Base-by-base conservation (phyloP, 352 stramenopile species). In the Pelagophyceae sp. region DNA sequence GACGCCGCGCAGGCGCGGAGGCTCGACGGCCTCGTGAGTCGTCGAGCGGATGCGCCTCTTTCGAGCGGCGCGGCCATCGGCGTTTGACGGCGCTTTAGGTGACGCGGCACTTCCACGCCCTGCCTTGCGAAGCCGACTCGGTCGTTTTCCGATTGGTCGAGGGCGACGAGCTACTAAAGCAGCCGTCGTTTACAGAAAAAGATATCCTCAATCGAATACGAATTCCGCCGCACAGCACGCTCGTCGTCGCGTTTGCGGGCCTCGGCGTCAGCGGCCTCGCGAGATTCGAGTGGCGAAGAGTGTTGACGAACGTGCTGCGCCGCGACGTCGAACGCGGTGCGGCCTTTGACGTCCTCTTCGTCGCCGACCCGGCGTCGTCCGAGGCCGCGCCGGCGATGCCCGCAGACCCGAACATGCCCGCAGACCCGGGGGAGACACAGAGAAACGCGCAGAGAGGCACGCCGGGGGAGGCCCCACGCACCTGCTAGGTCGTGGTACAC, bases 401-500 rank as follows among this genome's bases (percentile, higher is more conserved):
- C n/a, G n/a, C n/a, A n/a, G n/a, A n/a, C n/a, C n/a, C n/a, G n/a
- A n/a, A n/a, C n/a, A n/a, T n/a, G n/a, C n/a, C n/a, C n/a, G n/a
- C n/a, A n/a, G n/a, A n/a, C n/a, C n/a, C n/a, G n/a, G n/a, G n/a
- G n/a, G n/a, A n/a, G n/a, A n/a, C n/a, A n/a, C n/a, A n/a, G n/a
- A n/a, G n/a, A n/a, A n/a, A n/a, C n/a, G n/a, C n/a, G n/a, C n/a
- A n/a, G n/a, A n/a, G n/a, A n/a, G n/a, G n/a, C n/a, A n/a, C n/a
- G n/a, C n/a, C n/a, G n/a, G n/a, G n/a, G n/a, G n/a, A n/a, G n/a
- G n/a, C n/a, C n/a, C n/a, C n/a, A n/a, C n/a, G n/a, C n/a, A n/a
- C n/a, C n/a, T n/a, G n/a, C n/a, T n/a, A n/a, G n/a, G n/a, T 71
- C 61, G 15, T 71, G 61, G 61, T 40, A 71, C 61, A 71, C 61